Evolutionary conservation across 148 eudicot genomes (phyloP).

Genomic region (Chenopodium suecicum): DNA sequence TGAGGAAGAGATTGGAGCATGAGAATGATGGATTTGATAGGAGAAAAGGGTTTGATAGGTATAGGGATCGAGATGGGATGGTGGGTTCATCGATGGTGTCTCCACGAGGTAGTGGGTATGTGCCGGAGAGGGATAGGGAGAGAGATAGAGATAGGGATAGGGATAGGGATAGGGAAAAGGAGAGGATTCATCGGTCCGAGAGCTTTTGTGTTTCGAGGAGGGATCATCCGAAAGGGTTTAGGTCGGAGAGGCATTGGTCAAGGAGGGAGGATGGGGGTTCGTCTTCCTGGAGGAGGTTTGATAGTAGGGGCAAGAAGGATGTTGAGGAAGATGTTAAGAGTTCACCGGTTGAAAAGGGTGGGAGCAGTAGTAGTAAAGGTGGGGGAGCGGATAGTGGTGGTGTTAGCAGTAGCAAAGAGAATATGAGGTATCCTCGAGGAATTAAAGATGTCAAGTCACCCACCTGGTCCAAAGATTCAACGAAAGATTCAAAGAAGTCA

Average conservation of each 20-base stretch:
- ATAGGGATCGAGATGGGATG: slow-evolving; percentile 54
- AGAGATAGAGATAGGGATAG: slow-evolving; percentile 36
- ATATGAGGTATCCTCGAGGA: slow-evolving; percentile 54
- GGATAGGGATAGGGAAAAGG: slow-evolving; percentile 45
- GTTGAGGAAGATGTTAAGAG: slow-evolving; percentile 59
- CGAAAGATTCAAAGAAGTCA: slow-evolving; percentile 67
- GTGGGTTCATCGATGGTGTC: slow-evolving; percentile 56
- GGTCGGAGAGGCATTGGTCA: slow-evolving; percentile 88
- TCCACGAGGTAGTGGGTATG: slow-evolving; percentile 66
- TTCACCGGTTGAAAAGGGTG: slow-evolving; percentile 44
- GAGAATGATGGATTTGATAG: slow-evolving; percentile 62
- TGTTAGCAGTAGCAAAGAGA: slow-evolving; percentile 37
- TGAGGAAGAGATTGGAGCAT: slow-evolving; percentile 73
- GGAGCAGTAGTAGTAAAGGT: slow-evolving; percentile 43
- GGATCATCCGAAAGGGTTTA: slow-evolving; percentile 85
- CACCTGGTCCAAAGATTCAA: slow-evolving; percentile 46
- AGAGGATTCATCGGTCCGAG: slow-evolving; percentile 69
- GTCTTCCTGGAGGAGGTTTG: slow-evolving; percentile 83
- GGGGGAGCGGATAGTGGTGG: slow-evolving; percentile 52
- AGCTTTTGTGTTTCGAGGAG: slow-evolving; percentile 79
- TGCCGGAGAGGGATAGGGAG: slow-evolving; percentile 42
- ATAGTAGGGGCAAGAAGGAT: slow-evolving; percentile 57
- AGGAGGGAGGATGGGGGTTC: slow-evolving; percentile 61
- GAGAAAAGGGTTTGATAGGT: slow-evolving; percentile 65
- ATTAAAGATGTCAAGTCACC: slow-evolving; percentile 68